These are phyloP conservation scores for Cytospora chrysosperma DNA, from an alignment of 2,329 filamentous ascomycete genomes.

Conservation along the genomic window DNA sequence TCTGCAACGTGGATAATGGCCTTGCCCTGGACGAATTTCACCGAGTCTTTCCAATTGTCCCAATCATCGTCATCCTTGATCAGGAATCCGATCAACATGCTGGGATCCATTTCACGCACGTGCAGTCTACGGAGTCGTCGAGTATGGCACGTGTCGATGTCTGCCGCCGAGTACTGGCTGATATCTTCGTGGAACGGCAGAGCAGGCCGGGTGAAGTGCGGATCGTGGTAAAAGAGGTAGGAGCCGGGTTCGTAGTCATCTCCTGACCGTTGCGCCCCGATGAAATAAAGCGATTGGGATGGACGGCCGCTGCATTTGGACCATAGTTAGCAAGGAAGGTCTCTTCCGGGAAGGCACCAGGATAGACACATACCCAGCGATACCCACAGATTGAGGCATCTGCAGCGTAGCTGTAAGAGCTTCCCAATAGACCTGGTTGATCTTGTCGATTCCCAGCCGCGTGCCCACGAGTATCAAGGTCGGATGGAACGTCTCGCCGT, in stretches of 20 bases:
- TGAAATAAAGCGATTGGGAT: conserved; percentile 73
- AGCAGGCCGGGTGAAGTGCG: conserved; percentile 78
- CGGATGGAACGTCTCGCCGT: conserved; percentile 68
- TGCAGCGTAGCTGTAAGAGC: conserved; percentile 82
- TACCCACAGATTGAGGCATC: conserved; percentile 90
- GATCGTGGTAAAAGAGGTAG: conserved; percentile 91
- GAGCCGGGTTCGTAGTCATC: conserved; percentile 50
- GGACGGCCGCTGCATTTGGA: conserved; percentile 70
- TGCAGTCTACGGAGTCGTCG: conserved; percentile 78
- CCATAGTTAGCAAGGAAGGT: conserved; percentile 5
- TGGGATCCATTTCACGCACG: conserved; percentile 92
- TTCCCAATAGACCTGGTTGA: conserved; percentile 93
- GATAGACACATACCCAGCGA: conserved; percentile 72
- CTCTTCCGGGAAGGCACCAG: not conserved
- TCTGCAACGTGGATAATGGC: conserved; percentile 82
- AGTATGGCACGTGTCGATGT: conserved; percentile 84
- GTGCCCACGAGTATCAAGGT: conserved; percentile 89
- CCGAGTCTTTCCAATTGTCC: conserved; percentile 73
- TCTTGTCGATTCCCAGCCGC: conserved; percentile 86
- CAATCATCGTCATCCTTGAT: conserved; percentile 83
- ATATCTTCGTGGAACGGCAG: conserved; percentile 62
- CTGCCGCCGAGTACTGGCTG: conserved; percentile 63
- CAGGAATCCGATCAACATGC: conserved; percentile 94
- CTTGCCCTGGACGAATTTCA: conserved; percentile 76
- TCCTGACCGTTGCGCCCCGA: conserved; percentile 46